Percentiles rank a stretch among this genome's conserved stretches.
These are phyloP conservation scores for Falciphora oryzae DNA, from an alignment of 2,329 filamentous ascomycete genomes.

Conservation along the genomic window DNA sequence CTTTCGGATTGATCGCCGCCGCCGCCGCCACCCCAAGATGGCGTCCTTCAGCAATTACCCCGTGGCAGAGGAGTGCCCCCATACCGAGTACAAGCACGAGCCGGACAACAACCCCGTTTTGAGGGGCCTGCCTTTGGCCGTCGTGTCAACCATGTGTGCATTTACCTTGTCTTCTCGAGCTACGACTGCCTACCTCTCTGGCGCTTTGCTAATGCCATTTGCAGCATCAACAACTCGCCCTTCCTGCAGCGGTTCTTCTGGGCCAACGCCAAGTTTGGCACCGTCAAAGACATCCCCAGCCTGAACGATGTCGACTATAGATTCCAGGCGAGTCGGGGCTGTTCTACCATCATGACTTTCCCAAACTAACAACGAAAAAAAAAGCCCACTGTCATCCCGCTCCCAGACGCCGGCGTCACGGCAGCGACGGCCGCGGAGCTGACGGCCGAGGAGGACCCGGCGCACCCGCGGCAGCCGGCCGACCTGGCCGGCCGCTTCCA, in stretches of 20 bases:
- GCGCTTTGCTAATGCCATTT: not conserved
- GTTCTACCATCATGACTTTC: constrained; percentile 1
- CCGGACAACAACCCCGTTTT: constrained; percentile 63
- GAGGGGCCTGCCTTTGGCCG: constrained; percentile 56
- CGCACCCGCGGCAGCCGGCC: constrained; percentile 24
- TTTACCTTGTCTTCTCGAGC: not conserved
- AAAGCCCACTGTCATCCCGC: constrained; percentile 52
- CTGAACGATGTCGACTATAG: constrained; percentile 39
- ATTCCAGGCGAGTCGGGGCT: constrained; percentile 36
- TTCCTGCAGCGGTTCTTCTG: constrained; percentile 62
- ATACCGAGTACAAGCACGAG: constrained; percentile 23
- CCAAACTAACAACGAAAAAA: not conserved
- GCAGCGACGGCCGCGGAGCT: constrained; percentile 31
- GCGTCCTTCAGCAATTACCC: constrained; percentile 39
- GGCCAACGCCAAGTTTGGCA: constrained; percentile 57
- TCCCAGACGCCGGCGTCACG: constrained; percentile 29
- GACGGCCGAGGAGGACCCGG: constrained; percentile 23
- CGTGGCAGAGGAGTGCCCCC: constrained; percentile 31
- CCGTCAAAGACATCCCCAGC: constrained; percentile 38
- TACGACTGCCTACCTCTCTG: no score
- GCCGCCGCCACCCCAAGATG: not conserved
- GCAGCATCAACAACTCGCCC: constrained; percentile 53
- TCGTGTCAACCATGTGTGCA: constrained; percentile 35
- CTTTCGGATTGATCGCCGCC: no score
- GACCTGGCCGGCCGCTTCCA: constrained; percentile 50